Evolutionary conservation across 176 grass and related monocot species (phyloP).

Genomic region (Neostapfia colusana): DNA sequence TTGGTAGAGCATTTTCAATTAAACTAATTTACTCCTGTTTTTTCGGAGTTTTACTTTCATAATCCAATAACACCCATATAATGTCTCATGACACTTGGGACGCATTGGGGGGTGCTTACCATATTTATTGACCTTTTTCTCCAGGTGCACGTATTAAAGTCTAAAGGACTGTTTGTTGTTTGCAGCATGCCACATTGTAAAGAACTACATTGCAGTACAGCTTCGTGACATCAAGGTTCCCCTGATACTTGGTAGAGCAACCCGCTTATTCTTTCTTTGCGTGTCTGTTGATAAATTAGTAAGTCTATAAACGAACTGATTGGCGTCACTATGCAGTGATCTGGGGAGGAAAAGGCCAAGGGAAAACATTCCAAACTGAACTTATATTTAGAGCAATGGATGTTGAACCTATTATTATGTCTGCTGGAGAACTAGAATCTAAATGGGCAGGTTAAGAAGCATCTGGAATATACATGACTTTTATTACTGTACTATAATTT

Average conservation of each 20-base stretch:
- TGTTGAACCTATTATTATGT: conserved; percentile 93
- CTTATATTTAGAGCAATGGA: conserved; percentile 93
- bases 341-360: conserved; percentile 97
- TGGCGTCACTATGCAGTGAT: conserved; percentile 54
- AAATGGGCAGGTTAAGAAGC: conserved; percentile 76
- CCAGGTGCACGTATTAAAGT: conserved; percentile 39
- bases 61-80: conserved; percentile 13
- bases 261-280: conserved; percentile 5
- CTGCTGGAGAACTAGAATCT: conserved; percentile 91
- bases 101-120: conserved; percentile 3
- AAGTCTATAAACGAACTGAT: neutral
- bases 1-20: neutral
- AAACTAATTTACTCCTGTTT: neutral
- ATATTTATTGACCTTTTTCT: conserved; percentile 24
- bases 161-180: conserved; percentile 59
- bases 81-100: conserved; percentile 3
- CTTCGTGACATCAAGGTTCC: conserved; percentile 76
- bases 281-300: conserved; percentile 16
- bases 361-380: conserved; percentile 97
- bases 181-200: conserved; percentile 89
- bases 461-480: conserved; percentile 18
- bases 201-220: conserved; percentile 76
- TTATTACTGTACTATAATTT: conserved; percentile 7
- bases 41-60: neutral
- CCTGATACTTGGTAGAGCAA: conserved; percentile 74